These are phyloP conservation scores for Candida smagusa DNA, from an alignment of 1,139 yeast genomes.

Conservation along the genomic window DNA sequence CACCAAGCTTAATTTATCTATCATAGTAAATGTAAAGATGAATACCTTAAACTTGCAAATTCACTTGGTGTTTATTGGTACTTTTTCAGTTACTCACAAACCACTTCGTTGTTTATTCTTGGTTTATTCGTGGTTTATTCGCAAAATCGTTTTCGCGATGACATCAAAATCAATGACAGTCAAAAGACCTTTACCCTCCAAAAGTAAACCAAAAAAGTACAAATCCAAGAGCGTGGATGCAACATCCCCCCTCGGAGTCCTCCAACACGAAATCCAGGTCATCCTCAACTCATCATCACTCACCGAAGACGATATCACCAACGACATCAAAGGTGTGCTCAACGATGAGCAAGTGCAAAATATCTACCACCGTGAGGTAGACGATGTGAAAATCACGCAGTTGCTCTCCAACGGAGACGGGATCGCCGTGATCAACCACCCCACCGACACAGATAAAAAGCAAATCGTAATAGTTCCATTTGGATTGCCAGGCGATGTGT, in stretches of 20 bases:
- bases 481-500: constrained; percentile 82
- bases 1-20: no score
- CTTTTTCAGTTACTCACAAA: no score
- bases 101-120: no score
- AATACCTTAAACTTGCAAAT: no score
- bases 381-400: constrained; percentile 53
- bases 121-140: no score
- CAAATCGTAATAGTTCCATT: constrained; percentile 72
- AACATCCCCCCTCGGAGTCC: constrained; percentile 79
- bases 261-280: constrained; percentile 68
- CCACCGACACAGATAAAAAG: constrained; percentile 34
- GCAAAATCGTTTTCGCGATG: no score
- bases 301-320: constrained; percentile 45
- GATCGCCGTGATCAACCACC: constrained; percentile 58
- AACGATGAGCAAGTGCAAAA: constrained; percentile 53
- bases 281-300: constrained; percentile 46
- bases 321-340: constrained; percentile 64
- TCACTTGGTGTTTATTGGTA: no score
- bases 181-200: no score
- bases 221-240: constrained; percentile 65
- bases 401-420: constrained; percentile 83
- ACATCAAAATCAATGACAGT: no score
- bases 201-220: constrained; percentile 34
- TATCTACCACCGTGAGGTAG: constrained; percentile 58
- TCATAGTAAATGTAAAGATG: no score